Conservation (phyloP, 441 rosid species). For the Arabidopsis hybrid region DNA sequence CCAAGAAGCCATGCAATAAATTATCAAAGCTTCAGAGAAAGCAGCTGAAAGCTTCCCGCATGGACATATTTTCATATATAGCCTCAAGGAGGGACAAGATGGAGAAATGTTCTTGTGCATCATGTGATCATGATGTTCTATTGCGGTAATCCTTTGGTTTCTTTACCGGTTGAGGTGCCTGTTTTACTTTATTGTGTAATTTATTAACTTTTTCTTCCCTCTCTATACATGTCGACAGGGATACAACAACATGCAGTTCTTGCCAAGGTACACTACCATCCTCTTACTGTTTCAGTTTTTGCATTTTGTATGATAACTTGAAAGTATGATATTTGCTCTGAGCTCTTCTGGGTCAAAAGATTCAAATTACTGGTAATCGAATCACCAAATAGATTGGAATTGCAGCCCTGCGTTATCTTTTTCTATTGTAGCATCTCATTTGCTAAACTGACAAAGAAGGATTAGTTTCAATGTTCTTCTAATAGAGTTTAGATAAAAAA, state of each 20-base stretch:
- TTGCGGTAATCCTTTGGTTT: conserved; percentile 58
- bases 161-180: neutral
- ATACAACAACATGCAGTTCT: conserved; percentile 66
- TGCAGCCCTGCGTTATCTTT: neutral
- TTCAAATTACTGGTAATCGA: conserved; percentile 15
- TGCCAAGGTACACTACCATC: conserved; percentile 70
- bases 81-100: conserved; percentile 64
- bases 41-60: conserved; percentile 77
- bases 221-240: conserved; percentile 56
- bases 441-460: neutral
- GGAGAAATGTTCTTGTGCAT: conserved; percentile 74
- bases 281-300: conserved; percentile 29
- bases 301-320: conserved; percentile 13
- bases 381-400: neutral
- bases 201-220: conserved; percentile 22
- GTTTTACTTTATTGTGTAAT: conserved; percentile 9
- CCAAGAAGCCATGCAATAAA: conserved; percentile 47
- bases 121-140: conserved; percentile 71
- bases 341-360: conserved; percentile 5
- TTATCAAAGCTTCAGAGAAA: conserved; percentile 65
- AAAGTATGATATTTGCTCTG: neutral
- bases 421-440: neutral
- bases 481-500: neutral
- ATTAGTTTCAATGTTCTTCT: neutral
- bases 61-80: conserved; percentile 67